Conservation (phyloP, 2,329 filamentous ascomycete species). For the Arthrobotrys sphaeroides region DNA sequence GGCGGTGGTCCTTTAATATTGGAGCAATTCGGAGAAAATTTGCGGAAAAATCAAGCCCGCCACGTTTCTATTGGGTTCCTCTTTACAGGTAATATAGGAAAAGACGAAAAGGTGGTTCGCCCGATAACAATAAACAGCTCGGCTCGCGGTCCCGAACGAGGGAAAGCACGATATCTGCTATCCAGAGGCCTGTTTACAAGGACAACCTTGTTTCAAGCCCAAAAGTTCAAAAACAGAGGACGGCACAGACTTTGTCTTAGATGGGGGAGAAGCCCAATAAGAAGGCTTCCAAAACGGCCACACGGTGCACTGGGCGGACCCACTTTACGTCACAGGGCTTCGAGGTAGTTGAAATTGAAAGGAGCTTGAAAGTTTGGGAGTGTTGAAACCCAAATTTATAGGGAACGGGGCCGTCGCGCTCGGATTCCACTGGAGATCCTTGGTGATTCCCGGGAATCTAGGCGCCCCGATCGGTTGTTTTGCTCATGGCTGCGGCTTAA, state of each 20-base stretch:
- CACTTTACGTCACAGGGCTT: conserved; percentile 54
- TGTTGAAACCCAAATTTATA: conserved; percentile 50
- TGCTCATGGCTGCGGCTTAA: conserved; percentile 35
- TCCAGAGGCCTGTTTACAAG: conserved; percentile 45
- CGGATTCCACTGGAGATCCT: conserved; percentile 49
- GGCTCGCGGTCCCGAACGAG: conserved; percentile 54
- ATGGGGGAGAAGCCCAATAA: conserved; percentile 37
- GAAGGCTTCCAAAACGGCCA: conserved; percentile 23
- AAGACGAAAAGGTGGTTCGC: conserved; percentile 39
- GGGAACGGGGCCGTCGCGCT: conserved; percentile 50
- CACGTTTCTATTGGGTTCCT: conserved; percentile 53
- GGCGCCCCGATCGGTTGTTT: conserved; percentile 28
- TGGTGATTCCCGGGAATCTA: conserved; percentile 26
- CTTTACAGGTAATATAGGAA: conserved; percentile 49
- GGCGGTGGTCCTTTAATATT: conserved; percentile 45
- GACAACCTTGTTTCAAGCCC: conserved; percentile 41
- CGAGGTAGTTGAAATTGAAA: conserved; percentile 37
- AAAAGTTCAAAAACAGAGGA: conserved; percentile 42
- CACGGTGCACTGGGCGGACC: conserved; percentile 28
- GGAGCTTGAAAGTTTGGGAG: conserved; percentile 30
- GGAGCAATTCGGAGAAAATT: conserved; percentile 54
- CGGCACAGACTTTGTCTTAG: conserved; percentile 54
- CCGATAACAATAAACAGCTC: conserved; percentile 53
- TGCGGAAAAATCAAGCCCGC: conserved; percentile 55
- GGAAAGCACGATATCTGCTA: conserved; percentile 53